phyloP scores from a whole-genome alignment of 345 rosid species.

The Sisymbrium irio region DNA sequence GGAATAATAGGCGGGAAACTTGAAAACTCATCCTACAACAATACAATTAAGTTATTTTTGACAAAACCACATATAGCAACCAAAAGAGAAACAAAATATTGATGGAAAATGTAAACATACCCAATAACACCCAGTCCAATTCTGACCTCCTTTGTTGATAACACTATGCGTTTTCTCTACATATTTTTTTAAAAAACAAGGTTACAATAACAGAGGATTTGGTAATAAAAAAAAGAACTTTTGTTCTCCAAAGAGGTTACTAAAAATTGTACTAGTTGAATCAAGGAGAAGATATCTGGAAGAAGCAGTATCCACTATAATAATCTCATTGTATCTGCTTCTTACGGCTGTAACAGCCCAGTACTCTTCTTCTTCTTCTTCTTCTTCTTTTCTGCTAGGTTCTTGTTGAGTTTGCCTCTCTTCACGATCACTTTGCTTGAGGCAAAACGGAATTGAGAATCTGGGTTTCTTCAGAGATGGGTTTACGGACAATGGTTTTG shows the following conservation, averaged over 20 bases:
- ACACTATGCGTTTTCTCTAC: conserved; percentile 83
- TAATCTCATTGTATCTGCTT: conserved; percentile 67
- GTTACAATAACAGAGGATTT: conserved; percentile 2
- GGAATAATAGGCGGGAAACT: conserved; percentile 73
- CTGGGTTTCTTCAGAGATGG: conserved; percentile 21
- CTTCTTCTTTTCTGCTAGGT: not conserved
- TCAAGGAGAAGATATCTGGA: conserved; percentile 79
- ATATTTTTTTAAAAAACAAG: not conserved
- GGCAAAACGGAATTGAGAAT: conserved; percentile 26
- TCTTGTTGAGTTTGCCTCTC: conserved; percentile 4
- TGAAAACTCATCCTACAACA: conserved; percentile 70
- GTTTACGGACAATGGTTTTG: conserved; percentile 23
- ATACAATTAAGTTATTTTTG: not conserved
- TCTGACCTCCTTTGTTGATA: conserved; percentile 51
- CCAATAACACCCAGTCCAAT: conserved; percentile 84
- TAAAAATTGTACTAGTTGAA: conserved; percentile 48
- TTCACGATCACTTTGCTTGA: conserved; percentile 12
- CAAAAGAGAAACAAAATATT: not conserved
- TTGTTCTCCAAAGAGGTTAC: not conserved
- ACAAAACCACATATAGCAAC: not conserved
- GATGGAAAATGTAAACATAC: conserved; percentile 33
- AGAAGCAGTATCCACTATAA: conserved; percentile 59
- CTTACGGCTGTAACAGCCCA: conserved; percentile 52
- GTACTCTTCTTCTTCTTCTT: conserved; percentile 46
- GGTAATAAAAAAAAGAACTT: not conserved